Percentiles rank a stretch among this genome's conserved stretches.
These are phyloP conservation scores for Xylariaceae sp. DNA, from an alignment of 2,329 filamentous ascomycete genomes.

Conservation along the genomic window DNA sequence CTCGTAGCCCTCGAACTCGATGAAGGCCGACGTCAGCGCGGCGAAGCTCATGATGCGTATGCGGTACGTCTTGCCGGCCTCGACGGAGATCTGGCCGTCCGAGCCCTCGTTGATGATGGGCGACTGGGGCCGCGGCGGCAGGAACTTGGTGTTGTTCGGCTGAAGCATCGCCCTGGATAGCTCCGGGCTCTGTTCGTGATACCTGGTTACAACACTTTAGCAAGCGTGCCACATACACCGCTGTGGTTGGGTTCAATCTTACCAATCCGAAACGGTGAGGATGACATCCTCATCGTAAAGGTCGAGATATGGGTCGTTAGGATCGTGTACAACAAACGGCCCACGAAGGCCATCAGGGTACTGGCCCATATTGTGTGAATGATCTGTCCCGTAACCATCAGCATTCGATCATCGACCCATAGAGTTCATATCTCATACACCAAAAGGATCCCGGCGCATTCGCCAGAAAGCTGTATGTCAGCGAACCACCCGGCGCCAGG, in stretches of 20 bases:
- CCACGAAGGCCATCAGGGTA: constrained; percentile 62
- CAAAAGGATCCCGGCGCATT: constrained; percentile 34
- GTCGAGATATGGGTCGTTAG: constrained; percentile 41
- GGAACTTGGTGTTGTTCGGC: constrained; percentile 30
- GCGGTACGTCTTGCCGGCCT: constrained; percentile 37
- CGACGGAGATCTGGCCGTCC: constrained; percentile 28
- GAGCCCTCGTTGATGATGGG: constrained; percentile 37
- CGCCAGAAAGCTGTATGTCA: constrained; percentile 52
- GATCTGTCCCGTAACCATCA: constrained; percentile 31
- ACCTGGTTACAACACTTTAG: constrained; percentile 23
- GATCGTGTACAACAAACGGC: constrained; percentile 53
- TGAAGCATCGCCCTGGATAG: constrained; percentile 33
- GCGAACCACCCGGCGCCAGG: constrained; percentile 42
- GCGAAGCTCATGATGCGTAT: constrained; percentile 39
- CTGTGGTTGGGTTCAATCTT: too few relatives aligned
- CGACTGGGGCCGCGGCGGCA: constrained; percentile 33
- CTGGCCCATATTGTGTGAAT: constrained; percentile 57
- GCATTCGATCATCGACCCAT: too few relatives aligned
- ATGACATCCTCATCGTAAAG: constrained; percentile 52
- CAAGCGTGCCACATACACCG: constrained; percentile 12
- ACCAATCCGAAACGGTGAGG: constrained; percentile 51
- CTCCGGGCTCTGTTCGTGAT: constrained; percentile 30
- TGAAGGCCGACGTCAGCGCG: constrained; percentile 33
- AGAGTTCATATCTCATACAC: constrained; percentile 34
- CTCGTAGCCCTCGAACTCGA: constrained; percentile 35